phyloP scores from a whole-genome alignment of 768 basidiomycete genomes.

The Rhodotorula diobovata region DNA sequence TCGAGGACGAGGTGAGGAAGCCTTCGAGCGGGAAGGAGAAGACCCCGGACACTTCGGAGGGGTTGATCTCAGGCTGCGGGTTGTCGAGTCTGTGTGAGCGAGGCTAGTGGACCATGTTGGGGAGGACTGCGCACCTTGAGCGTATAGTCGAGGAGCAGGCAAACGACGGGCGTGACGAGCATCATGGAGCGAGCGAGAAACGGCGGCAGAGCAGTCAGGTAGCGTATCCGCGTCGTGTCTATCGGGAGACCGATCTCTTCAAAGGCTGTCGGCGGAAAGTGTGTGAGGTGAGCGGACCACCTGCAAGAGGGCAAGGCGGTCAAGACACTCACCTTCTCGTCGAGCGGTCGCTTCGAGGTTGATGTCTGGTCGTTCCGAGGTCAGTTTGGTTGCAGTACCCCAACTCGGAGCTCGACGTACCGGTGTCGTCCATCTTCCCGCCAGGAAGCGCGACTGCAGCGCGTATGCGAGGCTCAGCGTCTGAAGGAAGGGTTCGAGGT shows the following conservation, averaged over 20 bases:
- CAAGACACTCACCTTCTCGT: conserved; percentile 24
- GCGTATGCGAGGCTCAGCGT: not conserved
- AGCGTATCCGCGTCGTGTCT: conserved; percentile 29
- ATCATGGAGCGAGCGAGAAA: conserved; percentile 39
- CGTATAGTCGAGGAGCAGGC: conserved; percentile 31
- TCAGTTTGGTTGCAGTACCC: accelerated
- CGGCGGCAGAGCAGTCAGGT: conserved; percentile 39
- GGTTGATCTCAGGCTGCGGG: conserved; percentile 41
- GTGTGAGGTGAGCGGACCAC: no score
- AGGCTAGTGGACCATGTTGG: no score
- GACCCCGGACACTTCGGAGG: conserved; percentile 37
- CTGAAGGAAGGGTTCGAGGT: not conserved
- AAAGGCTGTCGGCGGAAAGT: conserved; percentile 20
- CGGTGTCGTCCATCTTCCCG: conserved; percentile 36
- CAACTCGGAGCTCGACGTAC: not conserved
- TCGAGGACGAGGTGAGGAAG: conserved; percentile 32
- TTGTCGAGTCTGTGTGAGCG: not conserved
- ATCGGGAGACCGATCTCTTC: conserved; percentile 42
- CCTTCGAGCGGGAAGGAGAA: conserved; percentile 42
- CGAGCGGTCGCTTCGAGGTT: conserved; percentile 38
- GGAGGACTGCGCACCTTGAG: conserved; percentile 1
- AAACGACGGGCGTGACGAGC: conserved; percentile 40
- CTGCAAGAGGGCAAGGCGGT: no score
- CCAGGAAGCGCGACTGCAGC: conserved; percentile 26
- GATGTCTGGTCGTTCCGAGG: conserved; percentile 3